Conservation (phyloP, 208 protist species). For the Wallacemonas sp. region DNA sequence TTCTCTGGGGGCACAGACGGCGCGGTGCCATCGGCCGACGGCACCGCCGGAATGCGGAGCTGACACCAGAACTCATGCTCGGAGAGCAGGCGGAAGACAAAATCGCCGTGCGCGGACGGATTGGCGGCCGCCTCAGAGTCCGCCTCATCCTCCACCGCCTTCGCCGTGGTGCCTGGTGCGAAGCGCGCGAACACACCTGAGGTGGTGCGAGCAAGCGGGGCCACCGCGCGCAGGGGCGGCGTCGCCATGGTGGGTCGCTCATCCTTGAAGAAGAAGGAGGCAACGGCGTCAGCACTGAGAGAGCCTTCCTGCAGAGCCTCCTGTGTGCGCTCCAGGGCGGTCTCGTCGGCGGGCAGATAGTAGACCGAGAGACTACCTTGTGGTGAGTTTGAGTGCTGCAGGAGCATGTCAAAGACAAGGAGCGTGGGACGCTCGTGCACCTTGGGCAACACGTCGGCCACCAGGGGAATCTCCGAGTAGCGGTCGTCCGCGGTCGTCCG, state of each 20-base stretch:
- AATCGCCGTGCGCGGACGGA: conserved; percentile 16
- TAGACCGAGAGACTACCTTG: conserved; percentile 35
- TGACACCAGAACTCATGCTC: conserved; percentile 68
- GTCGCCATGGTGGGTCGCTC: conserved; percentile 16
- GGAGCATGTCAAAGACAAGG: conserved; percentile 47
- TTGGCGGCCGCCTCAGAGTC: background rate
- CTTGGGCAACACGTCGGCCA: background rate
- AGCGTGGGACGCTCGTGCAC: conserved; percentile 48
- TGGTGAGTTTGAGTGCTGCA: conserved; percentile 36
- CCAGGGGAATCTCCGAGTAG: conserved; percentile 3
- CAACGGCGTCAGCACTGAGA: conserved; percentile 17
- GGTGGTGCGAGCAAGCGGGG: conserved; percentile 23
- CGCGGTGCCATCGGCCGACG: background rate
- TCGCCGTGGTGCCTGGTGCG: background rate
- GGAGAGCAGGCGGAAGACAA: conserved; percentile 51
- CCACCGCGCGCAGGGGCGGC: conserved; percentile 38
- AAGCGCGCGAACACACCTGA: conserved; percentile 5
- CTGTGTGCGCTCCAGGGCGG: conserved; percentile 28
- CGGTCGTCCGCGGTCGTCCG: conserved; percentile 29
- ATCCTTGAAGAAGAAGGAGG: conserved; percentile 37
- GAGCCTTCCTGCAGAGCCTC: conserved; percentile 37
- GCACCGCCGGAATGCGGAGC: conserved; percentile 17
- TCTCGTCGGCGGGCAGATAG: conserved; percentile 37
- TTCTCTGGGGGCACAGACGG: conserved; percentile 16
- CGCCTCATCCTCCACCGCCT: background rate